Evolutionary conservation across 2,329 filamentous ascomycete genomes (phyloP).

Genomic region (Purpureocillium takamizusanense): DNA sequence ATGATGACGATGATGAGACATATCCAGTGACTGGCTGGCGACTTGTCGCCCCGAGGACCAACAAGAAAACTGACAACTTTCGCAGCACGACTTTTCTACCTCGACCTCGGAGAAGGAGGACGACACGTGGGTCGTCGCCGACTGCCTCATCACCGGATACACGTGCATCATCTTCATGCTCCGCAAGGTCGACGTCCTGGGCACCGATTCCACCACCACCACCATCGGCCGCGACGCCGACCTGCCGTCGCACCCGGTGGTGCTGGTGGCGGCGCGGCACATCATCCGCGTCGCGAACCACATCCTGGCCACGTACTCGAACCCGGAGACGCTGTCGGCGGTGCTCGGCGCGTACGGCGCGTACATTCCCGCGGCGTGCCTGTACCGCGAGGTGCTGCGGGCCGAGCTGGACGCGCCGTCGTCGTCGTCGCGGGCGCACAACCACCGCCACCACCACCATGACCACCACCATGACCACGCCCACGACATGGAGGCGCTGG

Average conservation of each 20-base stretch:
- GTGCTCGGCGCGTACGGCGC: not conserved
- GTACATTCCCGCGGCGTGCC: not conserved
- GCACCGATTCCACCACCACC: not conserved
- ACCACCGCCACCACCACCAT: too few relatives aligned
- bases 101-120: slow-evolving; percentile 9
- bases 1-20: not conserved
- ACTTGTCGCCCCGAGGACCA: too few relatives aligned
- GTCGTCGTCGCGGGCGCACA: too few relatives aligned
- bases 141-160: slow-evolving; percentile 19
- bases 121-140: slow-evolving; percentile 17
- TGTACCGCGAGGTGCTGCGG: not conserved
- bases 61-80: not conserved
- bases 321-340: not conserved
- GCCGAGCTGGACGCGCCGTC: not conserved
- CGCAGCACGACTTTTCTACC: not conserved
- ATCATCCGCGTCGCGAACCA: not conserved
- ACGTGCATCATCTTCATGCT: slow-evolving; percentile 24
- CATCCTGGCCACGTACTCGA: not conserved
- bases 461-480: too few relatives aligned
- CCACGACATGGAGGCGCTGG: not conserved
- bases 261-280: not conserved
- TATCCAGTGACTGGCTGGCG: too few relatives aligned
- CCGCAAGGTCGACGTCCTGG: slow-evolving; percentile 12
- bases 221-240: not conserved
- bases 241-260: not conserved